Evolutionary conservation across 805 yeast species (phyloP), one percentile per base, ranked within the genome.

Genomic region (Phaffomyces antillensis): DNA sequence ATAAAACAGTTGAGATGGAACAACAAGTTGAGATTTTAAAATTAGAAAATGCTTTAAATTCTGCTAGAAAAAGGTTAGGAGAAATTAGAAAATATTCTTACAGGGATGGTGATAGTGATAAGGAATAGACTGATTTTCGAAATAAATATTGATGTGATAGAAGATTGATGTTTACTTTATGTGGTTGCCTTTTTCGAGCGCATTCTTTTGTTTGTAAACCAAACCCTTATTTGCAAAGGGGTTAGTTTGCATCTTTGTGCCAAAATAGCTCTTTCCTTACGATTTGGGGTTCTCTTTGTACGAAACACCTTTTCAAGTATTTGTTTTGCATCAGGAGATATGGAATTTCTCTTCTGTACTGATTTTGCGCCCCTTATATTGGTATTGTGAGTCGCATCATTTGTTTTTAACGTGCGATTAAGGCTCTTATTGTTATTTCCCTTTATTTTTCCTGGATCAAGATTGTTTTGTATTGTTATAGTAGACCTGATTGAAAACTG

Each of bases 21-120:
- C 96, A 87, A 63, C 96, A 88, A 62, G 96, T 88, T 7, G 90
- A 86, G 59, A 88, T 89, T 41, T 70, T 88, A 63, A 86, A 85
- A 62, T 70, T 88, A 45, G 96, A 88, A 57, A 85, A 85, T 54
- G 76, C 83, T 39, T 70, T 89, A 53, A 67, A 66, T 39, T 63
- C 76, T 18, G 93, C 96, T 1, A 73, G 96, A 61, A 86, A 85
- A 66, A 76, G 85, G 55, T 69, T 88, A 49, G 93, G 95, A 26
- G 95, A 86, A 53, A 88, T 89, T 49, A 71, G 96, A 61, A 84
- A 83, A 62, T 79, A 75, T 44, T 83, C 90, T 45, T 88, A 88
- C 61, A 71, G 73, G 47, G 86, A 79, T 52, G 73, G 66, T 41
- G 86, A 80, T 52, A 70, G 75, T 44, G 84, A 77, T 42, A 84